Evolutionary conservation across 1,284 basidiomycete species (phyloP), one percentile per base, ranked within the genome.

Genomic region (Tremellales sp.): DNA sequence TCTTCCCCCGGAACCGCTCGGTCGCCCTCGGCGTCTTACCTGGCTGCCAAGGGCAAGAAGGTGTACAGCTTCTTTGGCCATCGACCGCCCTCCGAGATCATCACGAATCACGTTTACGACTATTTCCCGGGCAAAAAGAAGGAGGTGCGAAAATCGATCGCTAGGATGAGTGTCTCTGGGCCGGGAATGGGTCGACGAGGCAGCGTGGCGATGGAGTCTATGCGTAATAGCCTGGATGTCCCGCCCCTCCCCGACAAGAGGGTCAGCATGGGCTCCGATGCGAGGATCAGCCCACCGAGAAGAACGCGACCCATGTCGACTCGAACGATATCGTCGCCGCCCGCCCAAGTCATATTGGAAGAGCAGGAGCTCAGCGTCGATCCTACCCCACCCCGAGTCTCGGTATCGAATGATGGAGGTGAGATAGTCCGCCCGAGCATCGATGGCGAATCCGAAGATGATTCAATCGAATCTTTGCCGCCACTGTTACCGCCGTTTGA

Each of bases 1-100:
- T 81, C 65, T 3, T 56, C 65, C 0, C 57, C 63, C 1, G 53
- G 52, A 3, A 49, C 61, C 5, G 29, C 60, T 31, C 66, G 67
- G n/a, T 66, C 70, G 10, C 68, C 71, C 1, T 70, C 71, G 1
- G 63, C 63, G 12, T 68, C 66, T 3, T 71, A 67, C 55, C 59
- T 68, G 29, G 55, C 61, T 1, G 61, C 53, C 22, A 60, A 59
- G 14, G 60, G 68, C 22, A 70, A 67, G 54, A 80, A 79, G 68
- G 75, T 97, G 52, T 89, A 91, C 72, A 94, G 93, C 77, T 99
- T 98, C 78, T 94, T 97, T 61, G 95, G 94, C 9, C 94, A 97
- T 65, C 86, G 95, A 37, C 95, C 95, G 1, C 92, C 95, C 0
- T 90, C 86, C 66, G 94, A 98, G 70, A 81, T 98, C 57, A 98